Base-by-base conservation (phyloP, 352 stramenopile genomes). In the Pythium biforme region DNA sequence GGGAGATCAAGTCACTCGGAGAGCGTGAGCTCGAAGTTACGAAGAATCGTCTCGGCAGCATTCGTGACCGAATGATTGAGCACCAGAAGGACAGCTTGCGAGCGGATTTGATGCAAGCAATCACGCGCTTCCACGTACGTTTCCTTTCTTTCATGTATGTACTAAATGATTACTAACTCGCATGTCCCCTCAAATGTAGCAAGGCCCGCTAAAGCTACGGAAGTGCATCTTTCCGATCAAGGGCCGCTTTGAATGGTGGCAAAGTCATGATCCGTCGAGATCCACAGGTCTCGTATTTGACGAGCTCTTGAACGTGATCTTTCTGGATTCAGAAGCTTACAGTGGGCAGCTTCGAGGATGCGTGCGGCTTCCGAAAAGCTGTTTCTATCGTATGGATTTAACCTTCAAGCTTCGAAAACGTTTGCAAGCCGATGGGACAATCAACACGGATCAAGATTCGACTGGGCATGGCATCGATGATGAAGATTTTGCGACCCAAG, bases 221-320 rank as follows among this genome's bases (percentile, higher is more conserved):
- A 72, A 66, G 50, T 87, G 78, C 55, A 79, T 86, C 45, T 89
- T 88, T 23, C 81, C 81, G 2, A 41, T 86, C 3, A 88, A 77
- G 39, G 81, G 83, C 0, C 58, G 52, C n/a, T 61, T 93, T 22
- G 72, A 88, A 20, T 93, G 83, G 83, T 93, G 83, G 83, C 54
- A 76, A 31, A 48, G 72, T 1, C 71, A 75, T 33, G 73, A 79
- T 23, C 33, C 55, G 0, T 70, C 65, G 15, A 81, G 79, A 43
- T 80, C 81, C 0, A 65, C 60, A 9, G 73, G 73, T 4, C 57
- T 92, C 5, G 55, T 23, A 2, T 69, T 74, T 22, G 47, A 55
- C 0, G 33, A 78, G 12, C 45, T 59, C 1, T 31, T 65, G 4
- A 68, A 66, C 12, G 22, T 34, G 5, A 63, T 88, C 9, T 52